phyloP scores from a whole-genome alignment of 169 alveolate genomes.

The Plasmodium gallinaceum region DNA sequence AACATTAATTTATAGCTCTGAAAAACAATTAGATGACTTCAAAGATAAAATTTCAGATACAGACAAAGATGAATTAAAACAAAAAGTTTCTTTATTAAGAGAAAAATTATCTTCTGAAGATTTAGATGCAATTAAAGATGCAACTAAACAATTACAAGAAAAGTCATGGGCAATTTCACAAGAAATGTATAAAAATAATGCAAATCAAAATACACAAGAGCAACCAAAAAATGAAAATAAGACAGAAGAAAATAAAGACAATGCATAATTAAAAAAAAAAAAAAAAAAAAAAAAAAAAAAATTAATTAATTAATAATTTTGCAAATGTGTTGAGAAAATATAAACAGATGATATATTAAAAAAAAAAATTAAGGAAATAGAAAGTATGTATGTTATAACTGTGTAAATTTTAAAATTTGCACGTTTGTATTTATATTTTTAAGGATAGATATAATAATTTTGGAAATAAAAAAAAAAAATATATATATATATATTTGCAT shows the following conservation, averaged over 20 bases:
- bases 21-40: slow-evolving; percentile 91
- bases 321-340: no score
- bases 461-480: neutral
- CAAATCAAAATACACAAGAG: slow-evolving; percentile 73
- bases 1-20: slow-evolving; percentile 91
- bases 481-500: neutral
- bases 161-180: slow-evolving; percentile 95
- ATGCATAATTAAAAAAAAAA: slow-evolving; percentile 30
- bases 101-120: slow-evolving; percentile 88
- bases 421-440: neutral
- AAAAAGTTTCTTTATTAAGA: slow-evolving; percentile 86
- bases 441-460: neutral
- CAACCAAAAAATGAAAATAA: slow-evolving; percentile 78
- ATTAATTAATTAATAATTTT: no score
- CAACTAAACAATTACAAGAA: slow-evolving; percentile 92
- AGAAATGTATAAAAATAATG: slow-evolving; percentile 88
- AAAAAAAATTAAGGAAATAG: no score
- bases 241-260: slow-evolving; percentile 75
- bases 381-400: no score
- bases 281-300: neutral
- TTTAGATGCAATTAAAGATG: slow-evolving; percentile 88
- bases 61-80: slow-evolving; percentile 89
- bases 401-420: neutral
- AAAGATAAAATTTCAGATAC: slow-evolving; percentile 91
- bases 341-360: no score